Percentiles rank a stretch among this genome's conserved stretches.
These are phyloP conservation scores for Fusarium devonianum DNA, from an alignment of 2,329 filamentous ascomycete species.

Conservation along the genomic window DNA sequence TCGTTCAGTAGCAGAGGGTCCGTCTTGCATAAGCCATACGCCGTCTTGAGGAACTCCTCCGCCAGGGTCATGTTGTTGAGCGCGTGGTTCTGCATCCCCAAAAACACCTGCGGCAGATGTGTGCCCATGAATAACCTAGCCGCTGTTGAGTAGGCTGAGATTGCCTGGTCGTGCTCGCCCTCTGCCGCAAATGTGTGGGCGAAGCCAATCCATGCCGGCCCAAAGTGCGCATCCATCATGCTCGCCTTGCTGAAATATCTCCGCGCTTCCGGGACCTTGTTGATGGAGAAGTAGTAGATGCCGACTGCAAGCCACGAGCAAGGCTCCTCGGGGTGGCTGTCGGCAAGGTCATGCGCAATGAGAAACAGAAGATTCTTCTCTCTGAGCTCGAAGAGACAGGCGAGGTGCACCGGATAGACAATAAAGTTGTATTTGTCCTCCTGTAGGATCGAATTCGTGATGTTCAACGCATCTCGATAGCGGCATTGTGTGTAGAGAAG, in stretches of 20 bases:
- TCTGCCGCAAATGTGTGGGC: constrained; percentile 98
- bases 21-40: constrained; percentile 80
- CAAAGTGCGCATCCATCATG: constrained; percentile 97
- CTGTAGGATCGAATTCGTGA: constrained; percentile 83
- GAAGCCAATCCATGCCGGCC: constrained; percentile 97
- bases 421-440: constrained; percentile 88
- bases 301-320: constrained; percentile 94
- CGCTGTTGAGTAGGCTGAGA: constrained; percentile 95
- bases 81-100: constrained; percentile 98
- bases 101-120: constrained; percentile 91
- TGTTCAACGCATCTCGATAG: constrained; percentile 83
- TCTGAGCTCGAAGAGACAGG: constrained; percentile 86
- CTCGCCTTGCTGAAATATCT: constrained; percentile 97
- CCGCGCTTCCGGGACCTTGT: constrained; percentile 89
- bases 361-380: constrained; percentile 90
- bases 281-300: constrained; percentile 90
- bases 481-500: constrained; percentile 94
- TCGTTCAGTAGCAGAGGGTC: constrained; percentile 95
- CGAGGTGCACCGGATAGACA: constrained; percentile 89
- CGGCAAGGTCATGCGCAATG: constrained; percentile 89
- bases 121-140: constrained; percentile 95
- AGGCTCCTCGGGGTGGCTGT: constrained; percentile 88
- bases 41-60: constrained; percentile 91
- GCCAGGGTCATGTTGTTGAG: constrained; percentile 94
- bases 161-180: constrained; percentile 97